Evolutionary conservation across 2,329 filamentous ascomycete species (phyloP), one percentile per base, ranked within the genome.

Genomic region (Epichloe elymi): DNA sequence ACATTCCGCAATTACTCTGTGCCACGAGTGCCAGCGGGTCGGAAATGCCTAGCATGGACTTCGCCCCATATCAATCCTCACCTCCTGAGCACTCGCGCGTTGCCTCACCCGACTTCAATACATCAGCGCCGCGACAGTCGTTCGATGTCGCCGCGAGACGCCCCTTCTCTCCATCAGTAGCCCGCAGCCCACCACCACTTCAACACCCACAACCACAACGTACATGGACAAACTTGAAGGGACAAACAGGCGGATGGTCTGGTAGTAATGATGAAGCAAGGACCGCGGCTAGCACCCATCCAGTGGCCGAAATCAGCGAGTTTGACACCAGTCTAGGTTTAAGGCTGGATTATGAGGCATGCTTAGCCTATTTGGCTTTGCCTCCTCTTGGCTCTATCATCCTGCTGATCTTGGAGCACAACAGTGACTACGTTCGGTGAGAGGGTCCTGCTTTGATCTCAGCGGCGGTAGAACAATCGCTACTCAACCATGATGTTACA

Each of bases 351-450:
- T 85, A 91, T 63, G 91, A 97, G 73, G 91, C 93, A 5, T 87
- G 85, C 64, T 70, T 96, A 62, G 91, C 93, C 49, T 98, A 98
- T 66, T 65, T 96, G 55, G 73, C 85, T 47, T 70, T 95, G 14
- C 93, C 93, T 55, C 93, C 93, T 1, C 75, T 90, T 0, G 93
- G 91, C 3, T 87, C 86, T 3, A 87, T 96, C 26, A 66, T 95
- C 57, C 69, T 98, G 59, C 69, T 98, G 58, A 78, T 97, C 43
- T 65, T 91, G 56, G 93, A 98, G 75, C 82, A 90, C 63, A 93
- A 95, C 73, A 96, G 89, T 63, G 93, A 98, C 70, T 98, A 95
- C 67, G 93, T 98, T 52, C 79, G 93, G 86, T 91, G 69, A 53
- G 78, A 41, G 3, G 10, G 17, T 5, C 46, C 40, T 12, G 20